Base-by-base conservation (phyloP, 148 eudicot species). In the Rhododendron simsii region DNA sequence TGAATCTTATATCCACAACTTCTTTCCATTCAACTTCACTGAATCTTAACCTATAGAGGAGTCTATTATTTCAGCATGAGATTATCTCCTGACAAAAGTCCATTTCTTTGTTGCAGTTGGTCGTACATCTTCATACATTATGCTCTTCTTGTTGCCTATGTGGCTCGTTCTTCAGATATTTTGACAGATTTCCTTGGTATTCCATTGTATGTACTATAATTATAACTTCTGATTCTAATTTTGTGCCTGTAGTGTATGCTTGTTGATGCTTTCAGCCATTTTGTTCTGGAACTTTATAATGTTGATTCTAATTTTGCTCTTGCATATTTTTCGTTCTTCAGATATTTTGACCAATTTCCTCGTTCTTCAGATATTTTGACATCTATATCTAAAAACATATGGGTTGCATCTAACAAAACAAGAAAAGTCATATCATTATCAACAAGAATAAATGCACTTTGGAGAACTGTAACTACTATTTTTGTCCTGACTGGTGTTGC, bases 91-190 rank as follows among this genome's bases (percentile, higher is more conserved):
- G 77, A 87, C 74, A 80, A 75, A 10, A 75, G 44, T 80, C 9
- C 59, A 89, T 84, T 77, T 87, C 79, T 87, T 67, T 87, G 78
- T 83, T 92, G 93, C 98, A 96, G 99, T 91, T 96, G 99, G 98
- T 93, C 97, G 12, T 95, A 96, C 89, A 92, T 96, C 79, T 95
- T 96, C 87, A 94, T 96, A 84, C 97, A 95, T 87, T 96, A 96
- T 47, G 98, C 99, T 51, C 98, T 96, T 87, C 97, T 96, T 50
- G 94, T 96, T 88, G 99, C 98, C 37, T 96, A 96, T 83, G 92
- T 93, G 75, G 95, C 98, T 87, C 99, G 99, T 80, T 94, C 98
- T 47, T 96, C 99, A 14, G 95, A 94, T 86, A 96, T 94, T 71
- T 84, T 96, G 91, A 90, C 98, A 83, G 93, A 92, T 89, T 91